Evolutionary conservation across 768 basidiomycete genomes (phyloP), one percentile per base, ranked within the genome.

Genomic region (Russula emetica): DNA sequence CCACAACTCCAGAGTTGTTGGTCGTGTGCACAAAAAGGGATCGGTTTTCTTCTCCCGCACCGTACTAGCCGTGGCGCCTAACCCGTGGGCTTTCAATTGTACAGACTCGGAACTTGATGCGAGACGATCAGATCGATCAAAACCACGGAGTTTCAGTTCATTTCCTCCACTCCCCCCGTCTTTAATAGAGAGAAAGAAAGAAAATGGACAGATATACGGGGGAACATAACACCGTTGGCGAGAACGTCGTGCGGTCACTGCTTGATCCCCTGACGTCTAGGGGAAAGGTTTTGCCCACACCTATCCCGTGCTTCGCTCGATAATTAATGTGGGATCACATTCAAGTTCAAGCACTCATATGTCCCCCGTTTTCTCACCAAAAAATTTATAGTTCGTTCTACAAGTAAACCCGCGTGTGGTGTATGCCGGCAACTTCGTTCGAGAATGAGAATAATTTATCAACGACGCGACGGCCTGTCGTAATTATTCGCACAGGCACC

Each of bases 21-120:
- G 58, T 64, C 58, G 58, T 60, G 58, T 64, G 58, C 53, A 55
- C 28, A 30, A 42, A 64, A 64, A 64, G 13, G 28, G 45, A 60
- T 55, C 58, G 47, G 45, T 50, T 49, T n/a, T 30, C 36, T 56
- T 30, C 61, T 32, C 44, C 30, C 53, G n/a, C 60, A n/a, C 54
- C 32, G 34, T 24, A n/a, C n/a, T n/a, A 34, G 32, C 52, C n/a
- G 56, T 18, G 53, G 22, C 36, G 34, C 53, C 34, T 26, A 32
- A 34, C 8, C 24, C 2, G 34, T 3, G n/a, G 42, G 56, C 53
- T 38, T 34, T n/a, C n/a, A n/a, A n/a, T n/a, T n/a, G 18, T 16
- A 30, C 50, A 18, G 14, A 20, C 22, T 14, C 30, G 16, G 30
- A 30, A 47, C 45, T 47, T 47, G 11, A 22, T 47, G 38, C 38